Conservation (phyloP, 345 rosid genomes). For the Hypericum perforatum region DNA sequence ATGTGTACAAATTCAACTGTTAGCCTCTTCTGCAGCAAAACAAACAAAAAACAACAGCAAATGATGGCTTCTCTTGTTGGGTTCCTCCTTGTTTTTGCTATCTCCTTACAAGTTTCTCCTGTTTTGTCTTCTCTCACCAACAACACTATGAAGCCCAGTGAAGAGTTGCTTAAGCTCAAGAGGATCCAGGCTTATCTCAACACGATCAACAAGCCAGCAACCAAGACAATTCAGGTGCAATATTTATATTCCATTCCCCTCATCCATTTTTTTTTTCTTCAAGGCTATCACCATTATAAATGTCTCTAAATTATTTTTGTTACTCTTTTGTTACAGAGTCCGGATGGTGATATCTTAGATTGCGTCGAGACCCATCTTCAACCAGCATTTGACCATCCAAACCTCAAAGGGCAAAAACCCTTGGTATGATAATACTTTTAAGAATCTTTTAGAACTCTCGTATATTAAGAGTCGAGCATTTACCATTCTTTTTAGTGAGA, state of each 20-base stretch:
- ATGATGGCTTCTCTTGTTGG: constrained; percentile 50
- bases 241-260: not conserved
- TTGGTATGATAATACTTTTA: constrained; percentile 11
- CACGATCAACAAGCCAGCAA: constrained; percentile 23
- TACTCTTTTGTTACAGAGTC: constrained; percentile 18
- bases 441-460: not conserved
- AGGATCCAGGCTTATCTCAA: constrained; percentile 22
- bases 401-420: constrained; percentile 20
- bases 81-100: constrained; percentile 29
- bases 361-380: constrained; percentile 28
- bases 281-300: not conserved
- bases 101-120: constrained; percentile 20
- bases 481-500: not conserved
- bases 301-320: not conserved
- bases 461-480: not conserved
- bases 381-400: constrained; percentile 30
- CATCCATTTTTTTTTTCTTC: no score
- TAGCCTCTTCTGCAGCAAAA: constrained; percentile 22
- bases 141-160: constrained; percentile 18
- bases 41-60: constrained; percentile 31
- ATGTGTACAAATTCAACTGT: constrained; percentile 31
- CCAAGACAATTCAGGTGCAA: constrained; percentile 24
- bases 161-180: constrained; percentile 9
- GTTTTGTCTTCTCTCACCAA: constrained; percentile 29
- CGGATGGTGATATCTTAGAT: constrained; percentile 24